Evolutionary conservation across 225 moss, liverwort and hornwort genomes (phyloP).

Genomic region (Rhytidiadelphus loreus): DNA sequence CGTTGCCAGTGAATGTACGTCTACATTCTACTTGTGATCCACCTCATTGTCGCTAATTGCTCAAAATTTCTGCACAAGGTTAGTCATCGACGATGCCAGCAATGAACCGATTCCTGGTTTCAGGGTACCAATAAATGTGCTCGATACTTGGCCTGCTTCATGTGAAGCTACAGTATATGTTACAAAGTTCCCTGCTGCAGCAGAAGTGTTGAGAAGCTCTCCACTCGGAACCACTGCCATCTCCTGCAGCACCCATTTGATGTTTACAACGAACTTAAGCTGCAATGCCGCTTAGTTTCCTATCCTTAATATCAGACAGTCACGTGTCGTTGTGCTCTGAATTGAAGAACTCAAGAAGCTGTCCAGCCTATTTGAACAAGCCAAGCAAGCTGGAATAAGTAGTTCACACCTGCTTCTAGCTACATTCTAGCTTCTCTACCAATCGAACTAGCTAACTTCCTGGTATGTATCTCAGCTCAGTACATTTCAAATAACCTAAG

Average conservation of each 20-base stretch:
- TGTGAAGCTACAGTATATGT: neutral
- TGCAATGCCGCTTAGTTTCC: too few species aligned
- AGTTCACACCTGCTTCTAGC: too few species aligned
- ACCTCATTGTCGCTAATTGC: neutral
- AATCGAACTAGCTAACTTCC: too few species aligned
- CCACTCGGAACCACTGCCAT: slow-evolving; percentile 22
- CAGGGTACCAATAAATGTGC: neutral
- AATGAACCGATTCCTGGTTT: neutral
- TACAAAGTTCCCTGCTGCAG: neutral
- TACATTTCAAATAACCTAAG: neutral
- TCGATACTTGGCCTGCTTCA: neutral
- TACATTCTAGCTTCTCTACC: too few species aligned
- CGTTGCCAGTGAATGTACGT: neutral
- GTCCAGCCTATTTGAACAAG: too few species aligned
- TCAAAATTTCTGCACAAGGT: neutral
- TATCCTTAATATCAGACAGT: too few species aligned
- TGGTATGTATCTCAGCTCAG: neutral
- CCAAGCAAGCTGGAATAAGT: too few species aligned
- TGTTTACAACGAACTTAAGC: too few species aligned
- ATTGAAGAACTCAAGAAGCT: too few species aligned
- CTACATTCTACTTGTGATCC: neutral
- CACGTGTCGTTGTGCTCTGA: too few species aligned
- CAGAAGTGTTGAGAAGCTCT: neutral
- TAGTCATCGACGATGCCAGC: neutral
- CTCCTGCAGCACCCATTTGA: neutral